A percentile compares a stretch with the other conserved stretches of the same genome.
Conservation (phyloP, 768 basidiomycete genomes). For the Omphalotus guepiniiformis region DNA sequence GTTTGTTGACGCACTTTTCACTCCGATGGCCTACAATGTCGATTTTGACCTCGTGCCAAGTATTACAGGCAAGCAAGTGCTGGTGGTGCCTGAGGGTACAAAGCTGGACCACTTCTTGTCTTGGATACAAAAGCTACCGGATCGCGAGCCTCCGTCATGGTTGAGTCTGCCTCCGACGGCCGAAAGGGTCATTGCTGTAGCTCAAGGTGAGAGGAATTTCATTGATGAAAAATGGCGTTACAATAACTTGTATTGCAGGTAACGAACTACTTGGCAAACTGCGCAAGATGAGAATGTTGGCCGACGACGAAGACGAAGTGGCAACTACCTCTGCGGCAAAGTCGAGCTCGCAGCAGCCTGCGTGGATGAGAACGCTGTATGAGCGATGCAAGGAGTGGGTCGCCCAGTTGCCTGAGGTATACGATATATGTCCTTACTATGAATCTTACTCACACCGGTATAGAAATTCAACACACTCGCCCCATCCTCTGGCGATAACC, state of each 20-base stretch:
- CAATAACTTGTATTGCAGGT: slow-evolving; percentile 39
- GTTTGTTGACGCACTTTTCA: slow-evolving; percentile 90
- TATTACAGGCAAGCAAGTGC: slow-evolving; percentile 47
- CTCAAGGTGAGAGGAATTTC: slow-evolving; percentile 60
- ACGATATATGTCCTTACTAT: neutral
- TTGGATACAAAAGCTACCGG: slow-evolving; percentile 88
- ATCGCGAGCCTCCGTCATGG: slow-evolving; percentile 93
- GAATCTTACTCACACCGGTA: slow-evolving; percentile 11
- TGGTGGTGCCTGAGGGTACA: slow-evolving; percentile 85
- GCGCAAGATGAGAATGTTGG: slow-evolving; percentile 87
- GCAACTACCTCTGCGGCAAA: slow-evolving; percentile 41
- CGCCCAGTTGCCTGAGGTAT: slow-evolving; percentile 65
- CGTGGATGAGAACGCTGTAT: slow-evolving; percentile 89
- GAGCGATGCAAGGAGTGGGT: slow-evolving; percentile 87
- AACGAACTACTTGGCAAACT: slow-evolving; percentile 81
- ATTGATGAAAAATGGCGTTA: neutral
- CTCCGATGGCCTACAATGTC: slow-evolving; percentile 83
- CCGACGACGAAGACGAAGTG: slow-evolving; percentile 79
- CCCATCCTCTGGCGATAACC: slow-evolving; percentile 63
- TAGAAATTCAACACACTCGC: slow-evolving; percentile 63
- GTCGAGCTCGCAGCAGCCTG: slow-evolving; percentile 74
- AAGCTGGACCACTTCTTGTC: slow-evolving; percentile 86
- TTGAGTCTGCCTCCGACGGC: slow-evolving; percentile 89
- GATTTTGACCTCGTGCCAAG: slow-evolving; percentile 86
- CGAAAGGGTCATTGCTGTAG: slow-evolving; percentile 86